A percentile compares a stretch with the other conserved stretches of the same genome.
These are phyloP conservation scores for Rhynchosporium graminicola DNA, from an alignment of 2,329 filamentous ascomycete genomes.

Conservation along the genomic window DNA sequence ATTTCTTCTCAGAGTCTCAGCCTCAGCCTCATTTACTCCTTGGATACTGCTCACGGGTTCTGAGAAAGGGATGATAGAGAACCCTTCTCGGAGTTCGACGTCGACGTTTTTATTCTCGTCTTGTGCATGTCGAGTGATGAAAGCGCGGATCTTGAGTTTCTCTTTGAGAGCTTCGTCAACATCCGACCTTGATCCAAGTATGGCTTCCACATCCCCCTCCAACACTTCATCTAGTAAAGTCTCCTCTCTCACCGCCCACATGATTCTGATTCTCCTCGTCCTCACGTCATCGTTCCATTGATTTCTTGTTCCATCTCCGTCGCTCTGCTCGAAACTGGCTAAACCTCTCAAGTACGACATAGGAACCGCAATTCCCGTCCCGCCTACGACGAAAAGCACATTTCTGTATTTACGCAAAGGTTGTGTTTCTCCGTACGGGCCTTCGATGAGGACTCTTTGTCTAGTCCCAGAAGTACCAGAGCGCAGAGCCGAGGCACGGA, in stretches of 20 bases:
- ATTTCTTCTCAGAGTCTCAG: not conserved
- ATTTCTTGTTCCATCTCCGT: not conserved
- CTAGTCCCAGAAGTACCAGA: not conserved
- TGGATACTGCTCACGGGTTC: too few relatives aligned
- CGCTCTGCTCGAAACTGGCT: too few relatives aligned
- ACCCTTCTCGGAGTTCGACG: not conserved
- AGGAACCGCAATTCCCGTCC: not conserved
- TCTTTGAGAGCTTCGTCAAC: not conserved
- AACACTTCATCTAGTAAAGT: not conserved
- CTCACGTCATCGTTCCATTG: not conserved
- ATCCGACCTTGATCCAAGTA: not conserved
- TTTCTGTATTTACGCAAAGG: not conserved
- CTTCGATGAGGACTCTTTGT: constrained; percentile 4
- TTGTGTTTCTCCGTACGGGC: not conserved
- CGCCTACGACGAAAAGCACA: not conserved
- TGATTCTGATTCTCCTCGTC: not conserved
- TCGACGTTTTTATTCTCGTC: not conserved
- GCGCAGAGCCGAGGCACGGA: not conserved
- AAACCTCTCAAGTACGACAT: not conserved
- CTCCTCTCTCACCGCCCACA: constrained; percentile 1
- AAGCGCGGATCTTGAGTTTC: not conserved
- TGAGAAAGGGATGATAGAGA: too few relatives aligned
- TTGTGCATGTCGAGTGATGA: not conserved
- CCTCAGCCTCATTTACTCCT: too few relatives aligned
- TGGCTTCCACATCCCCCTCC: not conserved